Conservation (phyloP, 2,329 filamentous ascomycete genomes). For the Aspergillus eucalypticola region DNA sequence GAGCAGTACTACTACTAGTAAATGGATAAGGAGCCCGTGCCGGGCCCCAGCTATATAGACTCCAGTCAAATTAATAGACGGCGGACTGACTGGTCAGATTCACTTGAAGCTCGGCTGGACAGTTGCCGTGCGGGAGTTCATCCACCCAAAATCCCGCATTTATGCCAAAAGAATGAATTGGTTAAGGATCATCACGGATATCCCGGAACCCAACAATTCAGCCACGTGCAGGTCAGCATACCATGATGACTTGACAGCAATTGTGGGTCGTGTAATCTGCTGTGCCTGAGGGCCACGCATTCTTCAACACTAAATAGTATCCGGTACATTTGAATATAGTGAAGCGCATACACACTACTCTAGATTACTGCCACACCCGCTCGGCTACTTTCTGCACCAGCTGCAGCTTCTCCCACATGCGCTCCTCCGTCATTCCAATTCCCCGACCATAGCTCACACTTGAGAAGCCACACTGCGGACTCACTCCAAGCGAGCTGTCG, state of each 20-base stretch:
- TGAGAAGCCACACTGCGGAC: constrained; percentile 69
- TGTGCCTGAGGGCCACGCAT: not conserved
- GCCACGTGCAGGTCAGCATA: not conserved
- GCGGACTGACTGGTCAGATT: not conserved
- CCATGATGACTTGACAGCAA: not conserved
- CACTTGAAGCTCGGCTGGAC: not conserved
- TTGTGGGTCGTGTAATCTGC: not conserved
- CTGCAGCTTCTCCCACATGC: constrained; percentile 68
- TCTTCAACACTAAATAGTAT: not conserved
- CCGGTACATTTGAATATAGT: no score
- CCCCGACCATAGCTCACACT: constrained; percentile 60
- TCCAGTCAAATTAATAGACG: not conserved
- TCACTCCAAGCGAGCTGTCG: constrained; percentile 59
- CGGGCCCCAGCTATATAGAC: not conserved
- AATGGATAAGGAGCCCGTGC: not conserved
- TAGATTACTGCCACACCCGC: not conserved
- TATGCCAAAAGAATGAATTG: not conserved
- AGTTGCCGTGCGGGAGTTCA: not conserved
- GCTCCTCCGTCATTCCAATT: constrained; percentile 56
- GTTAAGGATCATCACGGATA: not conserved
- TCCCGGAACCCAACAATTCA: not conserved
- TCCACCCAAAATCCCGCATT: no score
- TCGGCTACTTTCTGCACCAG: constrained; percentile 69
- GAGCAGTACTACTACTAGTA: no score
- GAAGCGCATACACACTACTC: no score